phyloP scores from a whole-genome alignment of 2,329 filamentous ascomycete species.

The Drechslerella dactyloides region DNA sequence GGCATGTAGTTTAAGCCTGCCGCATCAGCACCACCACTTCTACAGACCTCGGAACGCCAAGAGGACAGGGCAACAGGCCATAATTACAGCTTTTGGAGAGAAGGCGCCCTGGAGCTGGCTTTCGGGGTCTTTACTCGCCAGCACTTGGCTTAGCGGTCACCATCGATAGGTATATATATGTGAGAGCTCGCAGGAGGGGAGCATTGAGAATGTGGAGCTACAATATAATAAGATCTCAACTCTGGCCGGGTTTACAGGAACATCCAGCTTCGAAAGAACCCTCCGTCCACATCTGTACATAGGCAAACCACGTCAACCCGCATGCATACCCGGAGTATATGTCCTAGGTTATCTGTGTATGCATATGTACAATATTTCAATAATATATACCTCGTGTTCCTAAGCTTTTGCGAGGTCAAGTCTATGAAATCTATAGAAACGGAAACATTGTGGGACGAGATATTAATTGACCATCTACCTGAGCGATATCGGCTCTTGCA shows the following conservation, averaged over 20 bases:
- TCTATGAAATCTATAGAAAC: no score
- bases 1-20: no score
- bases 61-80: background rate
- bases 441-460: no score
- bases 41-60: background rate
- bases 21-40: background rate
- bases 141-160: background rate
- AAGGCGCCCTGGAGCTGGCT: background rate
- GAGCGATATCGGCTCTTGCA: no score
- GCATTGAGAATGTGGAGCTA: background rate
- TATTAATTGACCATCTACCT: no score
- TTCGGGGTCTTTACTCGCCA: background rate
- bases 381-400: background rate
- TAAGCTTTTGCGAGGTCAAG: background rate
- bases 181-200: background rate
- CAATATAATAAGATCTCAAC: conserved; percentile 24
- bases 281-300: background rate
- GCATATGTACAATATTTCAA: background rate
- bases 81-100: background rate
- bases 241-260: conserved; percentile 11
- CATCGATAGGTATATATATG: background rate
- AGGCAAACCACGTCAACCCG: background rate
- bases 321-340: background rate
- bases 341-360: background rate
- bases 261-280: background rate